A percentile compares a stretch with the other conserved stretches of the same genome.
phyloP scores from a whole-genome alignment of 1,284 basidiomycete species.

The Taiwanofungus camphoratus region DNA sequence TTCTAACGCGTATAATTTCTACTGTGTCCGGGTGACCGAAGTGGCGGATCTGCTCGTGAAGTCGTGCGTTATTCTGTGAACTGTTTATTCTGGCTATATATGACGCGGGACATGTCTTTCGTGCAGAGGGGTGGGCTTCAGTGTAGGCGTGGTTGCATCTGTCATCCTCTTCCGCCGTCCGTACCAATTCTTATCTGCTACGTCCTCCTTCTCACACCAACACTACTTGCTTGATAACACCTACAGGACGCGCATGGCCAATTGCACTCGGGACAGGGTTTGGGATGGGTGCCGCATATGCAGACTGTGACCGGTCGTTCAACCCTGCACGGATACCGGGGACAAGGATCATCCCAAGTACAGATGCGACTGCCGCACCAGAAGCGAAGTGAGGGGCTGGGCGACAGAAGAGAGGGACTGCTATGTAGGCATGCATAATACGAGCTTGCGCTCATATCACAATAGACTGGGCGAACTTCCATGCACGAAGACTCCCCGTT shows the following conservation, averaged over 20 bases:
- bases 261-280: conserved; percentile 91
- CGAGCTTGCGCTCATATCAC: no score
- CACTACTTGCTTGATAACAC: conserved; percentile 6
- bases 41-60: conserved; percentile 79
- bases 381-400: background rate
- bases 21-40: conserved; percentile 19
- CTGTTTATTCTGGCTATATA: conserved; percentile 12
- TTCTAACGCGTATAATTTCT: background rate
- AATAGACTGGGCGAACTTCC: no score
- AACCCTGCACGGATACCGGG: conserved; percentile 92
- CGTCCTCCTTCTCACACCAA: background rate
- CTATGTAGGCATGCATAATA: no score
- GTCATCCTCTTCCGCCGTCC: conserved; percentile 93
- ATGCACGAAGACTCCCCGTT: background rate
- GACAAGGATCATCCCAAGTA: conserved; percentile 61
- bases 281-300: conserved; percentile 84
- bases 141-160: conserved; percentile 89
- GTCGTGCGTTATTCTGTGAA: conserved; percentile 43
- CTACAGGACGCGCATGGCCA: conserved; percentile 91
- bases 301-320: conserved; percentile 95
- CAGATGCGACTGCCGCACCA: conserved; percentile 9
- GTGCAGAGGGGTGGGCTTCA: conserved; percentile 86
- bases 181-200: conserved; percentile 32
- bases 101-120: background rate
- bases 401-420: no score